Evolutionary conservation across 139 green algal genomes (phyloP).

Genomic region (Micractinium sp.): DNA sequence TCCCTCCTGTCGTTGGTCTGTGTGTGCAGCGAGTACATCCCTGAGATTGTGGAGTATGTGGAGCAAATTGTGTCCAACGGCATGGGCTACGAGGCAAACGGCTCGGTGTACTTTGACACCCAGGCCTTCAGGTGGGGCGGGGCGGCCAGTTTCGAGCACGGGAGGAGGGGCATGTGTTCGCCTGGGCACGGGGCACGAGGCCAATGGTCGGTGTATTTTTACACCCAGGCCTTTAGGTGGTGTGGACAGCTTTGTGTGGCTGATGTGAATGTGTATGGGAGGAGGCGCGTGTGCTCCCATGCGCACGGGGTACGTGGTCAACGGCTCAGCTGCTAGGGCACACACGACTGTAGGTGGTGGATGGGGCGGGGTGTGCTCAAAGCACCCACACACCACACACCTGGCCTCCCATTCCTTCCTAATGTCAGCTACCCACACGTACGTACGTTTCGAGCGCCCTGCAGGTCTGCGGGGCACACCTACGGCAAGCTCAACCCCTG

Average conservation of each 20-base stretch:
- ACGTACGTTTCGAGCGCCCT: not conserved
- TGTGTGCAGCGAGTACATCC: conserved; percentile 83
- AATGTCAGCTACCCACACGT: not conserved
- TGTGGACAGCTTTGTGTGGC: not conserved
- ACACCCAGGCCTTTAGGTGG: conserved; percentile 84
- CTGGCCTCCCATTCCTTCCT: not conserved
- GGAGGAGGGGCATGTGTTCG: not conserved
- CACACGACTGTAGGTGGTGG: too few relatives aligned
- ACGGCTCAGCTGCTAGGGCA: too few relatives aligned
- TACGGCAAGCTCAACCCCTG: conserved; percentile 95
- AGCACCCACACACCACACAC: too few relatives aligned
- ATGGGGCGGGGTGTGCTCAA: too few relatives aligned
- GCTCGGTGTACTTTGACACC: conserved; percentile 98
- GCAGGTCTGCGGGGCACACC: conserved; percentile 71
- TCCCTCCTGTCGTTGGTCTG: not conserved
- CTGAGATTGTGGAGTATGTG: conserved; percentile 82
- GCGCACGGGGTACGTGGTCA: too few relatives aligned
- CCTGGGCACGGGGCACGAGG: not conserved
- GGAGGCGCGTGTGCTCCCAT: too few relatives aligned
- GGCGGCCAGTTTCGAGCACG: not conserved
- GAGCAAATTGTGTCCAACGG: conserved; percentile 86
- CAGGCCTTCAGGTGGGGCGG: conserved; percentile 70
- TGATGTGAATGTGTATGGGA: too few relatives aligned
- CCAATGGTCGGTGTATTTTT: conserved; percentile 86
- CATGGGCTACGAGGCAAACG: conserved; percentile 88